Evolutionary conservation across 208 protist species (phyloP).

Genomic region (Acanthamoeba healyi): DNA sequence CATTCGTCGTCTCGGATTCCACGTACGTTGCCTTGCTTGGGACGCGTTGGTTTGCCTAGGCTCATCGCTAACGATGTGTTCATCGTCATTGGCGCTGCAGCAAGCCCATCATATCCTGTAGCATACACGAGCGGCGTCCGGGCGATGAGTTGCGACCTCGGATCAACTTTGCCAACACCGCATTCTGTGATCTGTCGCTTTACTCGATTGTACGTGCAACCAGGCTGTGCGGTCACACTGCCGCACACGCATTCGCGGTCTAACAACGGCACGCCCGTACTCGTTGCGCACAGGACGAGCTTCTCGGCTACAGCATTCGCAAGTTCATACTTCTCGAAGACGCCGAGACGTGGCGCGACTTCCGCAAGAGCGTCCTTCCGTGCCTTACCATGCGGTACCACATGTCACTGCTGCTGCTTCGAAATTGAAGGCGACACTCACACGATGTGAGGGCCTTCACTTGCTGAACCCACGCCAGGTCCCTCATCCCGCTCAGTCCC

Average conservation of each 20-base stretch:
- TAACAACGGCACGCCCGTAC: background rate
- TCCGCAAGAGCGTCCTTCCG: background rate
- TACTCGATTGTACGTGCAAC: conserved; percentile 3
- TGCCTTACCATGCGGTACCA: background rate
- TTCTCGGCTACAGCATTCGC: conserved; percentile 49
- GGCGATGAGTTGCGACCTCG: background rate
- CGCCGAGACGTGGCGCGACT: background rate
- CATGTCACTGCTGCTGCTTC: too few relatives aligned
- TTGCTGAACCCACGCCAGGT: background rate
- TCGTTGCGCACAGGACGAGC: background rate
- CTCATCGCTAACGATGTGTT: background rate
- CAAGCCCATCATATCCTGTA: background rate
- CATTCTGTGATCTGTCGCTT: background rate
- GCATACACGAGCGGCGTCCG: background rate
- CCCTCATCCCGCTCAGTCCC: background rate
- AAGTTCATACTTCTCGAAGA: conserved; percentile 32
- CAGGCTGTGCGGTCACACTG: too few relatives aligned
- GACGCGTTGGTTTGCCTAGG: background rate
- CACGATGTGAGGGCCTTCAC: background rate
- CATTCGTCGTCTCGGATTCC: background rate
- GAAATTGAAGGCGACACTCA: too few relatives aligned
- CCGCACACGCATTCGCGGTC: background rate
- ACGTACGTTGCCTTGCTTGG: background rate
- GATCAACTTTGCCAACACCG: conserved; percentile 32
- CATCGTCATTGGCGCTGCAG: background rate